These are phyloP conservation scores for Samsoniella hepiali DNA, from an alignment of 2,329 filamentous ascomycete genomes.

Conservation along the genomic window DNA sequence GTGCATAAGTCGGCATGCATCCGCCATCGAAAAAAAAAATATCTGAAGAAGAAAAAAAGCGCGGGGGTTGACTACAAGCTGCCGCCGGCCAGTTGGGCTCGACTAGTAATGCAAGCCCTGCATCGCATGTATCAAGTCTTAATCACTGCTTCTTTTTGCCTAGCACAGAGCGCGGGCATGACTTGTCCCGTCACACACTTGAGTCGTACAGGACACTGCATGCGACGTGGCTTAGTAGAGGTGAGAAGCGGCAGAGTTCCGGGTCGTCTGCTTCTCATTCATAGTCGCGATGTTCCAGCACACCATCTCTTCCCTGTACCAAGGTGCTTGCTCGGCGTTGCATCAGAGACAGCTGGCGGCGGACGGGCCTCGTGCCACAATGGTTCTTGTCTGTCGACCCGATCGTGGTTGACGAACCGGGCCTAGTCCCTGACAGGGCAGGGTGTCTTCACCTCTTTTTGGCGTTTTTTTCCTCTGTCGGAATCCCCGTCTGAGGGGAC, in stretches of 20 bases:
- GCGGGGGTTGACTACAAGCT: neutral
- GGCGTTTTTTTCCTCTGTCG: neutral
- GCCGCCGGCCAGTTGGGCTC: slow-evolving; percentile 6
- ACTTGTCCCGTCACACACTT: slow-evolving; percentile 6
- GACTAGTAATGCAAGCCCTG: neutral
- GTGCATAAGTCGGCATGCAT: slow-evolving; percentile 11
- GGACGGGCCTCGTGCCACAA: neutral
- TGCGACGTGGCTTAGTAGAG: slow-evolving; percentile 12
- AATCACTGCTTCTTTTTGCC: neutral
- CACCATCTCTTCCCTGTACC: neutral
- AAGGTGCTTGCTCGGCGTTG: neutral
- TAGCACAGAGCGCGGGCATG: neutral
- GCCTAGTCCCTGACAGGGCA: neutral
- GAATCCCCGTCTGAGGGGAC: neutral
- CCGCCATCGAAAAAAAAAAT: neutral
- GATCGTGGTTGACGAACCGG: neutral
- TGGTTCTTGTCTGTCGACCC: slow-evolving; percentile 6
- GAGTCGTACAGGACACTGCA: neutral
- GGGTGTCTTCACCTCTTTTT: neutral
- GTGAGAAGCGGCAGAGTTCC: neutral
- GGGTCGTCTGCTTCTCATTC: neutral
- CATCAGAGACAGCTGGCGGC: slow-evolving; percentile 1
- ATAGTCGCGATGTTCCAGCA: neutral
- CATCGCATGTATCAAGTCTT: neutral
- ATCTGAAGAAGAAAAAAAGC: neutral